phyloP scores from a whole-genome alignment of 164 flowering plant species.

The Sedum album region DNA sequence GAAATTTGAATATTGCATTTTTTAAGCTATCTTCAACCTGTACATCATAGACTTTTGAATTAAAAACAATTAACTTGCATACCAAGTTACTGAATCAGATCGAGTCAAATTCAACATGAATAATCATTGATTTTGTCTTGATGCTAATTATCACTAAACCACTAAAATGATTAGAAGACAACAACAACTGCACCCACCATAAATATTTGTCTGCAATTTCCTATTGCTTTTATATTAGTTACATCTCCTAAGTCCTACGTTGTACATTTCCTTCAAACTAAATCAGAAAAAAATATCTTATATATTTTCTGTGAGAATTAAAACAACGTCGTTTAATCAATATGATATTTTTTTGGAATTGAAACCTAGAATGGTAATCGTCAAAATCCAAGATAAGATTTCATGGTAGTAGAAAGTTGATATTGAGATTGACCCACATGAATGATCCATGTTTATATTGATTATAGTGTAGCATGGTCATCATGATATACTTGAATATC shows the following conservation, averaged over 20 bases:
- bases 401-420: neutral
- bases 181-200: neutral
- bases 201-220: neutral
- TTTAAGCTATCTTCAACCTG: neutral
- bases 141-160: neutral
- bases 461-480: neutral
- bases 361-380: no score
- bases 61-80: neutral
- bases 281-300: no score
- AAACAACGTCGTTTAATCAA: no score
- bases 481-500: neutral
- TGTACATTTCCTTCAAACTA: no score
- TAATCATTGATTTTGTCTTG: conserved; percentile 4
- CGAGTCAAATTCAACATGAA: neutral
- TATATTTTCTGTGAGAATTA: no score
- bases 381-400: conserved; percentile 4
- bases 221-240: no score
- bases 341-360: no score
- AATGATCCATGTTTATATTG: neutral
- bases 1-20: neutral
- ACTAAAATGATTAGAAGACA: neutral
- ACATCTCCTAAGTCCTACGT: no score
- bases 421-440: neutral
- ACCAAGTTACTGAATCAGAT: neutral
- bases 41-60: neutral